Conservation (phyloP, 192 early-diverging fungal genomes). For the Entomortierella lignicola region DNA sequence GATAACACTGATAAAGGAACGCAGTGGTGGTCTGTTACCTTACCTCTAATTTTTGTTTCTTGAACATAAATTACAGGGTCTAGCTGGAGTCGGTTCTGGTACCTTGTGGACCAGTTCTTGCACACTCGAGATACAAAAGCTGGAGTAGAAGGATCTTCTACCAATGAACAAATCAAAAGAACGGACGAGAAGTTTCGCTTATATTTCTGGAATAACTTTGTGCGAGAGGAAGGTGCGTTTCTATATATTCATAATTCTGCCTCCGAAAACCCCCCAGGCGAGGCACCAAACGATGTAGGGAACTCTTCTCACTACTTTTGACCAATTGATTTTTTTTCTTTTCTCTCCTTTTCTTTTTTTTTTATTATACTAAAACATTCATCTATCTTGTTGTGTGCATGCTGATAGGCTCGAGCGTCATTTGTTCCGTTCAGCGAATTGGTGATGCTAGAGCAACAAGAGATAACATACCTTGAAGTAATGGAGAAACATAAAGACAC, state of each 20-base stretch:
- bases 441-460: not conserved
- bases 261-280: not conserved
- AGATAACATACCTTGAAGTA: constrained; percentile 17
- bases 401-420: constrained; percentile 15
- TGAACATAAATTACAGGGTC: constrained; percentile 28
- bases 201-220: constrained; percentile 49
- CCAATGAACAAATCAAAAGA: constrained; percentile 1
- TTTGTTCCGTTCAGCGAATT: constrained; percentile 17
- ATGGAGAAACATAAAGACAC: constrained; percentile 28
- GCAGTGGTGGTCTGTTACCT: too few species aligned
- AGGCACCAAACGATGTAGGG: constrained; percentile 3
- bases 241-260: constrained; percentile 8
- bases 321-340: too few species aligned
- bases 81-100: constrained; percentile 50
- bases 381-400: too few species aligned
- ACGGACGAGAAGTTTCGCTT: constrained; percentile 39
- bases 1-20: not conserved
- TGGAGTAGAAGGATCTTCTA: too few species aligned
- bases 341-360: not conserved
- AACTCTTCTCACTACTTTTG: too few species aligned
- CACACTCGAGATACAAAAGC: not conserved
- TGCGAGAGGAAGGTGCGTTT: constrained; percentile 29
- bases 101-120: constrained; percentile 37
- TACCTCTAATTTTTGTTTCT: too few species aligned
- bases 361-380: too few species aligned